Evolutionary conservation across 768 basidiomycete species (phyloP), one percentile per base, ranked within the genome.

Genomic region (Floccularia luteovirens): DNA sequence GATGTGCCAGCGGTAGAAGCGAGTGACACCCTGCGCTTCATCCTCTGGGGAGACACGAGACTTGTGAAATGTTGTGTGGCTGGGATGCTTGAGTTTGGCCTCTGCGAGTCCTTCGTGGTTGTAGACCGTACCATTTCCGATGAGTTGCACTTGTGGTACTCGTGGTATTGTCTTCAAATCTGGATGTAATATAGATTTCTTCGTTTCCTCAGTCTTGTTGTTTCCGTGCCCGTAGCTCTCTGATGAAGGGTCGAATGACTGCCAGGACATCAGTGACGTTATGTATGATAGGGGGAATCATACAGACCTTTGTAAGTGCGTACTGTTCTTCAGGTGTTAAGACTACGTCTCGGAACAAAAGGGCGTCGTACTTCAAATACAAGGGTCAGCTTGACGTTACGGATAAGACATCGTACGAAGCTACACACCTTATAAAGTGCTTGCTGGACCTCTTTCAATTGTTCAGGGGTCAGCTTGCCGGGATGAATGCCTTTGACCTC

Each of bases 1-100:
- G 58, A 91, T 90, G 56, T 92, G 87, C 88, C 89, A 90, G 40
- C 89, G 70, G 56, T 89, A 90, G 66, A 84, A 91, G 20, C 89
- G 72, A 14, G 89, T 91, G 30, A 69, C 59, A 11, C 86, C 87
- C 41, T 70, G 67, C 11, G 62, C 74, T 48, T 83, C 81, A 44
- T 91, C 89, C 53, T 84, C 84, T 2, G 67, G 61, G 10, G 79
- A 77, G 19, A 92, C 68, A 19, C 60, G 61, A 17, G 81, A 82
- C 63, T 86, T 88, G 65, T 92, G 90, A 61, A 92, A 92, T 2
- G 81, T 82, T 34, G 68, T 77, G 61, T 92, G 90, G 33, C 77
- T 77, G 1, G 87, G 90, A 57, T 93, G 90, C 61, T 83, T 88
- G 55, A 93, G 75, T 55, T 72, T 77, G n/a, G 81, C 82, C 49